phyloP scores from a whole-genome alignment of 305 asterid species.

The Fraxinus platypoda region DNA sequence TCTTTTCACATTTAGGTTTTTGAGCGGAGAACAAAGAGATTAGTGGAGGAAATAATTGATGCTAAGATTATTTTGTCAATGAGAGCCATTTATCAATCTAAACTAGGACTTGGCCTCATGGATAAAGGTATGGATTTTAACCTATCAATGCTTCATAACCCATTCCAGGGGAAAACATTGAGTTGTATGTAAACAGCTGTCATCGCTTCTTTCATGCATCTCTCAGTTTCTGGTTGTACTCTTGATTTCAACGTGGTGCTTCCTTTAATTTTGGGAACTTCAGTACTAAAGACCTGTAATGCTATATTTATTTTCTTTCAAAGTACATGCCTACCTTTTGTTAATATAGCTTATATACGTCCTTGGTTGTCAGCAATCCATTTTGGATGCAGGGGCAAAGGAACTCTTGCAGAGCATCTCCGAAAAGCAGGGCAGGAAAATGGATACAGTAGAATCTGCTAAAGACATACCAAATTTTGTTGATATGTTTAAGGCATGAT shows the following conservation, averaged over 20 bases:
- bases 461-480: constrained; percentile 76
- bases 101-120: constrained; percentile 91
- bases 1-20: constrained; percentile 55
- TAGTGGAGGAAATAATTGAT: constrained; percentile 96
- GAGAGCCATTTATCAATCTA: constrained; percentile 96
- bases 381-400: constrained; percentile 76
- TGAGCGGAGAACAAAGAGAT: constrained; percentile 84
- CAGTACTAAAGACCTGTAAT: not conserved
- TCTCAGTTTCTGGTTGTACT: not conserved
- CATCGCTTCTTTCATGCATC: constrained; percentile 12
- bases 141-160: constrained; percentile 7
- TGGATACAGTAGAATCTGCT: constrained; percentile 81
- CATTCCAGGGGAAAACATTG: constrained; percentile 7
- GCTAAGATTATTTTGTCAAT: constrained; percentile 86
- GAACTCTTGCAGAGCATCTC: constrained; percentile 88
- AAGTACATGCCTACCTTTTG: not conserved
- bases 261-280: constrained; percentile 10
- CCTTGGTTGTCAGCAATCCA: constrained; percentile 22
- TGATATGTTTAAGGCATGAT: constrained; percentile 70
- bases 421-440: constrained; percentile 93
- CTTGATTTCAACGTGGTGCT: not conserved
- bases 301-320: constrained; percentile 4
- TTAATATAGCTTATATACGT: not conserved
- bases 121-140: constrained; percentile 65
- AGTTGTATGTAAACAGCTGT: constrained; percentile 11